phyloP scores from a whole-genome alignment of 306 rosid species.

The Sophora flavescens region DNA sequence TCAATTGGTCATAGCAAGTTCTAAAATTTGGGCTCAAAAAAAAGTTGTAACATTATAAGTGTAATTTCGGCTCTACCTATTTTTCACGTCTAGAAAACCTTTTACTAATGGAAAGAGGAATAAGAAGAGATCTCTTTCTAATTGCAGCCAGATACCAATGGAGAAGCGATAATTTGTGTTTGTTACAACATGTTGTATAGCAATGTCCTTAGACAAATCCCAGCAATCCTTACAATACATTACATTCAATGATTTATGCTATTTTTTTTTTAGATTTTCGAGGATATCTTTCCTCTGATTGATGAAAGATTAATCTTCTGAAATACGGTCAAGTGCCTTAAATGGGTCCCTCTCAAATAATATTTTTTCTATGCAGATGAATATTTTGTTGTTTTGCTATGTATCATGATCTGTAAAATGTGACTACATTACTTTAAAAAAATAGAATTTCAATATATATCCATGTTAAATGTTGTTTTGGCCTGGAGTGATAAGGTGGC shows the following conservation, averaged over 20 bases:
- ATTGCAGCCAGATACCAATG: constrained; percentile 15
- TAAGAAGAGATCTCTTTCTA: neutral
- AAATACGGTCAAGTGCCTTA: no score
- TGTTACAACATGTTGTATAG: neutral
- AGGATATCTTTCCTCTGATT: no score
- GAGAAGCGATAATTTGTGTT: neutral
- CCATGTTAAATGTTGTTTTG: neutral
- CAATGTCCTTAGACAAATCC: neutral
- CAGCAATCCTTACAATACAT: neutral
- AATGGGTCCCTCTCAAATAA: no score
- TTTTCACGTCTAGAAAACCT: neutral
- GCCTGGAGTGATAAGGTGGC: no score
- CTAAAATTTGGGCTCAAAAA: no score
- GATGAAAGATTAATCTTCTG: no score
- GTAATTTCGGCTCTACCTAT: neutral
- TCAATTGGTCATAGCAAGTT: no score
- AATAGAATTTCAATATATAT: neutral
- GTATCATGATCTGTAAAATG: neutral
- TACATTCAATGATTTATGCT: neutral
- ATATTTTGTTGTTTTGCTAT: neutral
- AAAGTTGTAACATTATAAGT: no score
- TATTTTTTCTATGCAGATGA: no score
- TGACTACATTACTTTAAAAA: neutral
- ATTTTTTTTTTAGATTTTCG: no score
- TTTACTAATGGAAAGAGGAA: constrained; percentile 9